These are phyloP conservation scores for Sporisorium iseilematis-ciliati DNA, from an alignment of 1,284 basidiomycete genomes.

Conservation along the genomic window DNA sequence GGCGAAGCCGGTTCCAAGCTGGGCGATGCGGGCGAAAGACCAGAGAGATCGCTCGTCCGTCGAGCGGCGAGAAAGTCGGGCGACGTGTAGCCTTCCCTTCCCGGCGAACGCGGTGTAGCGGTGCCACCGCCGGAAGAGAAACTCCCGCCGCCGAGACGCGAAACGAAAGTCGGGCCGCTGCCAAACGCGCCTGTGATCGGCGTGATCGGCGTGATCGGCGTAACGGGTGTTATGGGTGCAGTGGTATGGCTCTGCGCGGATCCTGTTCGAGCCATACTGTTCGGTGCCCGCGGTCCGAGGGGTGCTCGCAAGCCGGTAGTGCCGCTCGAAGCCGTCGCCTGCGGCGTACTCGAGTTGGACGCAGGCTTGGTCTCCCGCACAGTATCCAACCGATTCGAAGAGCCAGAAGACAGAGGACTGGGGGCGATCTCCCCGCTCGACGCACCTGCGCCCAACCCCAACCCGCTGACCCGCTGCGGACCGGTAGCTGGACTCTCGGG, in stretches of 20 bases:
- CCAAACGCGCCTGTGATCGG: slow-evolving; percentile 16
- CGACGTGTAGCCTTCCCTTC: slow-evolving; percentile 21
- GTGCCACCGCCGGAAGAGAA: slow-evolving; percentile 10
- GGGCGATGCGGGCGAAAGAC: slow-evolving; percentile 16
- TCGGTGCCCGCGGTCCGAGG: slow-evolving; percentile 35
- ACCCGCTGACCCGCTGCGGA: slow-evolving; percentile 9
- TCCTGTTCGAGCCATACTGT: slow-evolving; percentile 20
- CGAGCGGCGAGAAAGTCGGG: slow-evolving; percentile 23
- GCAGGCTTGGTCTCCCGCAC: slow-evolving; percentile 6
- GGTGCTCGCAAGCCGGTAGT: slow-evolving; percentile 28
- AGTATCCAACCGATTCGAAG: slow-evolving; percentile 7
- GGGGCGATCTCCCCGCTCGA: neutral
- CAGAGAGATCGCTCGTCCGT: slow-evolving; percentile 14
- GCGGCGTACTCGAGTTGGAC: neutral
- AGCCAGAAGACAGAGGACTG: slow-evolving; percentile 4
- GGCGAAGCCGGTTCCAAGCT: slow-evolving; percentile 4
- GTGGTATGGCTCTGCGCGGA: slow-evolving; percentile 17
- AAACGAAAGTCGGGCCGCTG: slow-evolving; percentile 31
- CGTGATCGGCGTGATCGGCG: slow-evolving; percentile 32
- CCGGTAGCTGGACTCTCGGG: slow-evolving; percentile 34
- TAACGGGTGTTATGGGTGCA: slow-evolving; percentile 17
- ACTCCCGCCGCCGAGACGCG: slow-evolving; percentile 28
- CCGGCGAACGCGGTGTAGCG: slow-evolving; percentile 10
- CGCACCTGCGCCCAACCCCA: slow-evolving; percentile 13
- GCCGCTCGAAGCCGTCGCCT: neutral